These are phyloP conservation scores for Cadophora gregata DNA, from an alignment of 2,329 filamentous ascomycete species.

Conservation along the genomic window DNA sequence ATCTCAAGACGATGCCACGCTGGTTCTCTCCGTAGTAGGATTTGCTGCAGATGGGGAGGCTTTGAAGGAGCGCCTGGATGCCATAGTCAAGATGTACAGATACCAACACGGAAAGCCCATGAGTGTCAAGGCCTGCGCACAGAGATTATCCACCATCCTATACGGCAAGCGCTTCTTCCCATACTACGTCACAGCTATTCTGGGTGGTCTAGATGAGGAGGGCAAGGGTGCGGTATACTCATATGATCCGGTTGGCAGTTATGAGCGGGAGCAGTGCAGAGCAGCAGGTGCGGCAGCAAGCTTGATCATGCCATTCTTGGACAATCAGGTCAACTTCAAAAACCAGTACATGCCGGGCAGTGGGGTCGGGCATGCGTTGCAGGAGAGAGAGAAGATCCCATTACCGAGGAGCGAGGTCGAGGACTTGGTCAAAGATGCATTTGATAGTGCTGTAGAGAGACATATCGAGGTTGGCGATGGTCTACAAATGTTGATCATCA, in stretches of 20 bases:
- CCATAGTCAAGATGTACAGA: conserved; percentile 97
- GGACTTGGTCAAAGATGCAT: conserved; percentile 92
- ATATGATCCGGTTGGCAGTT: conserved; percentile 97
- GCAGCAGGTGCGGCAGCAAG: conserved; percentile 91
- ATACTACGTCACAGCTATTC: conserved; percentile 95
- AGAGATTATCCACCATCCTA: conserved; percentile 91
- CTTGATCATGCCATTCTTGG: conserved; percentile 98
- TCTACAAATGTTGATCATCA: conserved; percentile 94
- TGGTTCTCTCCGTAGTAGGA: conserved; percentile 92
- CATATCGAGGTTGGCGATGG: conserved; percentile 99
- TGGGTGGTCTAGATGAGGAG: conserved; percentile 93
- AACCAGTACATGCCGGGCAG: conserved; percentile 94
- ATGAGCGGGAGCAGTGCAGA: conserved; percentile 95
- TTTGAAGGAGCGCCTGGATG: conserved; percentile 90
- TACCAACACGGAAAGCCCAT: conserved; percentile 98
- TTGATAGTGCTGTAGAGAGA: conserved; percentile 96
- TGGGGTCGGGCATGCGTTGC: conserved; percentile 79
- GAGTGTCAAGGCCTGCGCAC: conserved; percentile 91
- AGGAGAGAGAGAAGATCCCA: conserved; percentile 73
- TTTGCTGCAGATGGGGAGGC: conserved; percentile 95
- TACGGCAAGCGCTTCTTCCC: conserved; percentile 99
- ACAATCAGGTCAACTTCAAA: conserved; percentile 99
- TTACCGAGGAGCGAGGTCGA: conserved; percentile 78
- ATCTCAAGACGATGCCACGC: conserved; percentile 81
- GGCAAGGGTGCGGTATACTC: conserved; percentile 94